Percentiles rank a stretch among this genome's conserved stretches.
phyloP scores from a whole-genome alignment of 1,284 basidiomycete species.

The Marasmius sp. region DNA sequence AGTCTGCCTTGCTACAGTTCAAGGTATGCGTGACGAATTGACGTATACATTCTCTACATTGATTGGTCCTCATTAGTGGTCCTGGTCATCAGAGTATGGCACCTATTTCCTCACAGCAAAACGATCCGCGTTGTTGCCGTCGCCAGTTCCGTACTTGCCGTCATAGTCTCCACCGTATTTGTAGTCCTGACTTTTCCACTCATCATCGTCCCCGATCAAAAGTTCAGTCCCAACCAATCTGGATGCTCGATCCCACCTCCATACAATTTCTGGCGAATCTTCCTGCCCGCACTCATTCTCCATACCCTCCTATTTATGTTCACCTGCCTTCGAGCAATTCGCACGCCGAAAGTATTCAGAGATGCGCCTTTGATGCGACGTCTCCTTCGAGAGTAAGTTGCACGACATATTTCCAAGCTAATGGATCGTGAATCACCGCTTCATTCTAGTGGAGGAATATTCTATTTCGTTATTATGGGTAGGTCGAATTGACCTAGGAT shows the following conservation, averaged over 20 bases:
- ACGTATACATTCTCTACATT: background rate
- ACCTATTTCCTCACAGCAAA: background rate
- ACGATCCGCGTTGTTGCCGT: background rate
- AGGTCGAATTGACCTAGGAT: background rate
- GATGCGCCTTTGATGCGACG: background rate
- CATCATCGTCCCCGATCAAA: background rate
- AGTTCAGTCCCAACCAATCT: background rate
- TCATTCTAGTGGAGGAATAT: background rate
- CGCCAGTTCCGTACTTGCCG: background rate
- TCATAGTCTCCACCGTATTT: background rate
- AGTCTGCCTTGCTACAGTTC: background rate
- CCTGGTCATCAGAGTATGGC: conserved; percentile 3
- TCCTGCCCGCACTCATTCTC: background rate
- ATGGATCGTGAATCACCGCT: background rate
- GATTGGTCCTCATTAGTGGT: background rate
- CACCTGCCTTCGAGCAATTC: background rate
- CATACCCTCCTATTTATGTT: background rate
- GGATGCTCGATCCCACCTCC: background rate
- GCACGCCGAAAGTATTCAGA: background rate
- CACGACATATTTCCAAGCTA: no score
- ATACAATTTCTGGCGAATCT: background rate
- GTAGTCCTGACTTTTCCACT: background rate
- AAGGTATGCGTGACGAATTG: background rate
- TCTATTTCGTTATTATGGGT: background rate
- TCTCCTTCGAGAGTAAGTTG: background rate